Percentiles rank a stretch among this genome's conserved stretches.
Conservation (phyloP, 1,284 basidiomycete genomes). For the Pseudozyma hubeiensis region DNA sequence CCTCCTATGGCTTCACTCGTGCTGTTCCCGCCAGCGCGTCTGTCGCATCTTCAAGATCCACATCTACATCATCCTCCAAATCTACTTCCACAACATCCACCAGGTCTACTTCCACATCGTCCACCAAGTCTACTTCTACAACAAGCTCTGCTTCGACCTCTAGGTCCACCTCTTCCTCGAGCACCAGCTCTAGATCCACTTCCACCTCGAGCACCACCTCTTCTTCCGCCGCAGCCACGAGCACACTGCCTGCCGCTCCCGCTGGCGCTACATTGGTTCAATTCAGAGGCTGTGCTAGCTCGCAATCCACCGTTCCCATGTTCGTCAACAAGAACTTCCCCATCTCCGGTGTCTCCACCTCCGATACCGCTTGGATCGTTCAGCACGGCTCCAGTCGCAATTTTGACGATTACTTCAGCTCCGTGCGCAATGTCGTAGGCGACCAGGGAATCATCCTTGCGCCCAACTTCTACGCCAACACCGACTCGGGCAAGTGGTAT, state of each 20-base stretch:
- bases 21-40: background rate
- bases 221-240: background rate
- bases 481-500: constrained; percentile 28
- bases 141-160: background rate
- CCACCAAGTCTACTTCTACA: background rate
- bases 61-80: background rate
- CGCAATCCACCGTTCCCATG: constrained; percentile 28
- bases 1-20: constrained; percentile 27
- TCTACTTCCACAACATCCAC: background rate
- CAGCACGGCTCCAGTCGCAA: constrained; percentile 48
- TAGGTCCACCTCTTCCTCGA: background rate
- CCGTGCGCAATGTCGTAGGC: constrained; percentile 35
- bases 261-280: constrained; percentile 28
- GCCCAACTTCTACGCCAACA: constrained; percentile 37
- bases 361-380: constrained; percentile 42
- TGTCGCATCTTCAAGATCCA: background rate
- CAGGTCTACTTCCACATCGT: background rate
- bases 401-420: constrained; percentile 48
- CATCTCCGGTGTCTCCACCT: constrained; percentile 6
- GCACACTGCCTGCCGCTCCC: constrained; percentile 13
- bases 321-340: constrained; percentile 51
- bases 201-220: background rate
- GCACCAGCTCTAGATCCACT: background rate
- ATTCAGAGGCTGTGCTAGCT: constrained; percentile 22
- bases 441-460: constrained; percentile 38